Evolutionary conservation across 2,329 filamentous ascomycete species (phyloP).

Genomic region (Curvularia sp.): DNA sequence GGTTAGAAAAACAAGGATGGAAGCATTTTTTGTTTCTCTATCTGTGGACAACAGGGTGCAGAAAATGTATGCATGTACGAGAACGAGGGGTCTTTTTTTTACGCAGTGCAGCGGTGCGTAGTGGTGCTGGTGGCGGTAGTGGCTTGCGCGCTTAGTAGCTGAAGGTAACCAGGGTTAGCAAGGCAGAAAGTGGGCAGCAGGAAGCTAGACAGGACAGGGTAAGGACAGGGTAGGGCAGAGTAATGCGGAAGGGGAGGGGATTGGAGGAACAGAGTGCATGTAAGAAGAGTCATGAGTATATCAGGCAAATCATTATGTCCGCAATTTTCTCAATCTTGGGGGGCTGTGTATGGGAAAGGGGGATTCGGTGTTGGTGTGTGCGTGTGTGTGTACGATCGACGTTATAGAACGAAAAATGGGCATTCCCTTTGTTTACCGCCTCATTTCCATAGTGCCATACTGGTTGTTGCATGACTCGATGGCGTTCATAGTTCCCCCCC

Average conservation of each 20-base stretch:
- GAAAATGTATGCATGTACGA: not conserved
- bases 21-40: not conserved
- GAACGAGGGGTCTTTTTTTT: not conserved
- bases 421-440: not conserved
- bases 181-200: slow-evolving; percentile 11
- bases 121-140: not conserved
- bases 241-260: not conserved
- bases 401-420: not conserved
- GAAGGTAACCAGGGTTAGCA: slow-evolving; percentile 21
- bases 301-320: not conserved
- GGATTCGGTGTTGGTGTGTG: not conserved
- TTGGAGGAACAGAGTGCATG: not conserved
- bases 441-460: too few relatives aligned
- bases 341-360: not conserved
- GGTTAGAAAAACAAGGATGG: not conserved
- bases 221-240: not conserved
- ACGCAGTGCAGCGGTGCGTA: not conserved
- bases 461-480: not conserved
- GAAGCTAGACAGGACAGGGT: not conserved
- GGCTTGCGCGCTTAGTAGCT: slow-evolving; percentile 33
- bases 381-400: too few relatives aligned
- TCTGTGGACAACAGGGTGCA: not conserved
- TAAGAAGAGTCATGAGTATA: not conserved
- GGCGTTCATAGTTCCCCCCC: too few relatives aligned
- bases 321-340: not conserved